Percentiles rank a stretch among this genome's conserved stretches.
Conservation (phyloP, 1,139 yeast genomes). For the Diutina siamensis region DNA sequence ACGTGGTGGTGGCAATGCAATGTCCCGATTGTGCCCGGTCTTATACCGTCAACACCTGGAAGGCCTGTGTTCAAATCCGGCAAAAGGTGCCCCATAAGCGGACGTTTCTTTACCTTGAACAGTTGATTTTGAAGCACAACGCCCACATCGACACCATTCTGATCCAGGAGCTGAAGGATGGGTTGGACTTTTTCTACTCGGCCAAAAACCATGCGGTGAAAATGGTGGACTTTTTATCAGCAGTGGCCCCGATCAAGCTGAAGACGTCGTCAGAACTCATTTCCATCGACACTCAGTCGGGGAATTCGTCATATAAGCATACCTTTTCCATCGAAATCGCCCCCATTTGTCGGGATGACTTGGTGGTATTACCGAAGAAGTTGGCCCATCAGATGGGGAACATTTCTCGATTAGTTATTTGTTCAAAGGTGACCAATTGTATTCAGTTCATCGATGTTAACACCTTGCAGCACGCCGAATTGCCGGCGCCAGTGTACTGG, state of each 20-base stretch:
- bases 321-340: slow-evolving; percentile 89
- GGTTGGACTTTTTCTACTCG: slow-evolving; percentile 85
- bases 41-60: slow-evolving; percentile 94
- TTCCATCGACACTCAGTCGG: slow-evolving; percentile 86
- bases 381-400: slow-evolving; percentile 80
- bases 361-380: slow-evolving; percentile 78
- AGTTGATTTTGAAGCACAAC: slow-evolving; percentile 81
- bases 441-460: slow-evolving; percentile 79
- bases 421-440: slow-evolving; percentile 72
- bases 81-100: slow-evolving; percentile 96
- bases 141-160: slow-evolving; percentile 94
- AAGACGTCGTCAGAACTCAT: slow-evolving; percentile 88
- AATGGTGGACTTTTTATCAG: slow-evolving; percentile 80
- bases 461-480: slow-evolving; percentile 72
- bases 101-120: slow-evolving; percentile 90
- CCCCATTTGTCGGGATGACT: slow-evolving; percentile 96
- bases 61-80: slow-evolving; percentile 93
- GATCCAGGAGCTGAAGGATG: slow-evolving; percentile 86
- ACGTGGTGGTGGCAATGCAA: slow-evolving; percentile 89
- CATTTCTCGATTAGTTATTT: slow-evolving; percentile 71
- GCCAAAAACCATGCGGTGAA: slow-evolving; percentile 86
- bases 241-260: slow-evolving; percentile 80
- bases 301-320: slow-evolving; percentile 79
- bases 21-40: slow-evolving; percentile 98
- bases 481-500: slow-evolving; percentile 74